Evolutionary conservation across 2,329 filamentous ascomycete species (phyloP), one percentile per base, ranked within the genome.

Genomic region (Calonectria pauciramosa): DNA sequence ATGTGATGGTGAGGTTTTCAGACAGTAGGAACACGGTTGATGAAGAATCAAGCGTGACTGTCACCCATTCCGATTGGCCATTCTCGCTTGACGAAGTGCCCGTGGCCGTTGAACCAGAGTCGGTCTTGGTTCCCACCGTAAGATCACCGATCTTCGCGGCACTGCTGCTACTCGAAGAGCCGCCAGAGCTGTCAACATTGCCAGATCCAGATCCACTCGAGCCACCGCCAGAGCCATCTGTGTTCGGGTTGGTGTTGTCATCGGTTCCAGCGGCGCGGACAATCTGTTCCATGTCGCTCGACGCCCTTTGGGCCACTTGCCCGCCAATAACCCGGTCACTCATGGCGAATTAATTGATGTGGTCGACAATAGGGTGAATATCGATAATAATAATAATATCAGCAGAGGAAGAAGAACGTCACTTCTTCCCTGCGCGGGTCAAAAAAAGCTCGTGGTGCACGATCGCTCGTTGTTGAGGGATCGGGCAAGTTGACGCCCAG

Each of bases 401-500:
- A 30, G 11, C 60, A 44, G 60, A 34, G 41, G 38, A 18, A 28
- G 23, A 38, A 64, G 60, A n/a, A 13, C 3, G 14, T 30, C 36
- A 20, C 23, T 44, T 64, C 36, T 47, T 9, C 38, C 38, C 38
- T 47, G 60, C 36, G 20, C 20, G 23, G 44, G 8, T 32, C 26
- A 1, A 47, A 32, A 44, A 28, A 64, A 23, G 16, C 20, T 2
- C 20, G 10, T 16, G 30, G 18, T 60, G 34, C 56, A 60, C 56
- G 56, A 60, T 60, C 56, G 32, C 56, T 60, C 56, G 56, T 60
- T n/a, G 56, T 60, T 38, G 56, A 36, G 13, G 9, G 23, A 32
- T 60, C 36, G 56, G 56, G 32, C 34, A 11, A 60, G 56, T 60
- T 38, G 56, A 10, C 56, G 56, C 56, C 56, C 56, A 60, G 56